phyloP scores from a whole-genome alignment of 225 moss, liverwort and hornwort species.

The Antitrichia curtipendula region DNA sequence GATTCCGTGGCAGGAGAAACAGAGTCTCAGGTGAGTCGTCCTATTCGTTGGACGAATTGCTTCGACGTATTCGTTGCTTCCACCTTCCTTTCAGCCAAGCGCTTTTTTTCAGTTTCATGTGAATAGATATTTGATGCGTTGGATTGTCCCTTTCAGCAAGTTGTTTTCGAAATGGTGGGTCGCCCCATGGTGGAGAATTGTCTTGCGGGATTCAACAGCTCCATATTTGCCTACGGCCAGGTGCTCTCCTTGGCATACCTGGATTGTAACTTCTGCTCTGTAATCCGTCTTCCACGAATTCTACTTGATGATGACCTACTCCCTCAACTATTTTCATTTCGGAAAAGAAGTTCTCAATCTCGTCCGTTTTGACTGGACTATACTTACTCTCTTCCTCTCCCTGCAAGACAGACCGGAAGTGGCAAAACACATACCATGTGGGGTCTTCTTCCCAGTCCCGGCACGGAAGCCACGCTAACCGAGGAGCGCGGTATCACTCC shows the following conservation, averaged over 20 bases:
- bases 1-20: slow-evolving; percentile 62
- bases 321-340: background rate
- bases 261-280: background rate
- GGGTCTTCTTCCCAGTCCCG: background rate
- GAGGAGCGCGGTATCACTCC: background rate
- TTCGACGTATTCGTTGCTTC: background rate
- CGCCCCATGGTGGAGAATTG: background rate
- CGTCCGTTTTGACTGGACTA: background rate
- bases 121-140: background rate
- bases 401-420: background rate
- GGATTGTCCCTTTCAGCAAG: background rate
- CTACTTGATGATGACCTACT: background rate
- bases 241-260: background rate
- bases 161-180: background rate
- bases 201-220: background rate
- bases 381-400: background rate
- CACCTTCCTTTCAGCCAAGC: background rate
- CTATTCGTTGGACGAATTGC: background rate
- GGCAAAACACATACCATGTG: background rate
- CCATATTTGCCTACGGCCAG: background rate
- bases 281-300: background rate
- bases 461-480: background rate
- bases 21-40: slow-evolving; percentile 49
- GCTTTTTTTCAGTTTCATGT: no score
- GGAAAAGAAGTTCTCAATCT: background rate